Evolutionary conservation across 805 yeast genomes (phyloP).

Genomic region (Saccharomycopsis schoenii): DNA sequence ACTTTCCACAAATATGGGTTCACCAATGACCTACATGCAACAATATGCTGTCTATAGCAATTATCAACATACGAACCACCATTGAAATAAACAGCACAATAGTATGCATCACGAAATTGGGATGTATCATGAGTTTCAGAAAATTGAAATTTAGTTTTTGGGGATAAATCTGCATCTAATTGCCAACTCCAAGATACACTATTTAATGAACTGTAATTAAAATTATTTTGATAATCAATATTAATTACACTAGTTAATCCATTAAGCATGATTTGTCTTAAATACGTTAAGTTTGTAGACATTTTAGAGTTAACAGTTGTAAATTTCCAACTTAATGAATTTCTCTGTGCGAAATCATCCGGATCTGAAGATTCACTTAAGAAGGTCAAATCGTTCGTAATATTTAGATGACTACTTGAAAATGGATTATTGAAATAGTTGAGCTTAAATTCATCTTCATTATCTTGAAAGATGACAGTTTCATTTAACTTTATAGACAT

Average conservation of each 20-base stretch:
- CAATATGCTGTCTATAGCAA: conserved; percentile 46
- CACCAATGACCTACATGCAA: conserved; percentile 43
- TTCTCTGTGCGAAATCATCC: not conserved
- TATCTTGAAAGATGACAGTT: not conserved
- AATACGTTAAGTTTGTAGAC: not conserved
- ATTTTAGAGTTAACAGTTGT: not conserved
- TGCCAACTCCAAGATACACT: conserved; percentile 14
- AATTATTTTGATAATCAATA: not conserved
- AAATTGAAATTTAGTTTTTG: not conserved
- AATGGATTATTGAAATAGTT: not conserved
- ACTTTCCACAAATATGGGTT: conserved; percentile 35
- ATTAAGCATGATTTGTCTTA: conserved; percentile 3
- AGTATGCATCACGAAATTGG: conserved; percentile 5
- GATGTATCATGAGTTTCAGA: not conserved
- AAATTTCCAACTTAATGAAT: conserved; percentile 6
- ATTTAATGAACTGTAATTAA: not conserved
- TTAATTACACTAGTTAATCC: conserved; percentile 2
- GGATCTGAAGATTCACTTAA: not conserved
- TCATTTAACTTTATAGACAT: not conserved
- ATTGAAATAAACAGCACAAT: conserved; percentile 14
- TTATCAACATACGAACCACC: conserved; percentile 56
- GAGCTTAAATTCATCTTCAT: not conserved
- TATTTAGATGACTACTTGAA: not conserved
- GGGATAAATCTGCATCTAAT: not conserved
- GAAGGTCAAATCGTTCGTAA: not conserved